Evolutionary conservation across 208 protist genomes (phyloP).

Genomic region (Leishmania turanica): DNA sequence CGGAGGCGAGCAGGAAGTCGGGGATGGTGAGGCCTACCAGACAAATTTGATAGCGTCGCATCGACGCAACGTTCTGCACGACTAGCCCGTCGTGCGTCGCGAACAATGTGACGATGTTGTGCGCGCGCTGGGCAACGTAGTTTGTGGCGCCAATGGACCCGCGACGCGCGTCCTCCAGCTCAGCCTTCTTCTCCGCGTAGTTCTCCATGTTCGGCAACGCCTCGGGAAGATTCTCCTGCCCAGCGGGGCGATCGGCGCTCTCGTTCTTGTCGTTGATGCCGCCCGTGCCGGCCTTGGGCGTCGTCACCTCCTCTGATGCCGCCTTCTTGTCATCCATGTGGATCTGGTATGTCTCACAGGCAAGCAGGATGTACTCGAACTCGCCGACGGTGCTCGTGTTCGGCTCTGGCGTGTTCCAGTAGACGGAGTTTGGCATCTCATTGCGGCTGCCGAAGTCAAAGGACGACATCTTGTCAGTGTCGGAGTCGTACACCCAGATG

Average conservation of each 20-base stretch:
- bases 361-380: constrained; percentile 87
- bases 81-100: constrained; percentile 78
- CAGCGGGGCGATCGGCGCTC: constrained; percentile 14
- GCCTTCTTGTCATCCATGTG: constrained; percentile 25
- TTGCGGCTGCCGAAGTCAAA: constrained; percentile 80
- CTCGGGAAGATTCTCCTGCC: constrained; percentile 63
- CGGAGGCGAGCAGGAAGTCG: constrained; percentile 88
- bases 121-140: constrained; percentile 56
- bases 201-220: constrained; percentile 86
- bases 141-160: constrained; percentile 63
- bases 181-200: constrained; percentile 63
- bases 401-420: constrained; percentile 90
- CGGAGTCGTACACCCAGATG: constrained; percentile 91
- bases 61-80: constrained; percentile 77
- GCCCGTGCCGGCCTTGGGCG: background rate
- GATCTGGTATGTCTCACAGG: constrained; percentile 86
- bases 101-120: constrained; percentile 91
- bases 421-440: constrained; percentile 78
- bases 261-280: constrained; percentile 8
- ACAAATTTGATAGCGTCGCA: constrained; percentile 86
- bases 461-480: constrained; percentile 79
- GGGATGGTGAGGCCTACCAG: constrained; percentile 93
- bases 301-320: constrained; percentile 1
- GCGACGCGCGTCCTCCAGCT: constrained; percentile 34
- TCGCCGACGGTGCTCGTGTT: constrained; percentile 85